phyloP scores from a whole-genome alignment of 345 rosid species.

The Populus ilicifolia region DNA sequence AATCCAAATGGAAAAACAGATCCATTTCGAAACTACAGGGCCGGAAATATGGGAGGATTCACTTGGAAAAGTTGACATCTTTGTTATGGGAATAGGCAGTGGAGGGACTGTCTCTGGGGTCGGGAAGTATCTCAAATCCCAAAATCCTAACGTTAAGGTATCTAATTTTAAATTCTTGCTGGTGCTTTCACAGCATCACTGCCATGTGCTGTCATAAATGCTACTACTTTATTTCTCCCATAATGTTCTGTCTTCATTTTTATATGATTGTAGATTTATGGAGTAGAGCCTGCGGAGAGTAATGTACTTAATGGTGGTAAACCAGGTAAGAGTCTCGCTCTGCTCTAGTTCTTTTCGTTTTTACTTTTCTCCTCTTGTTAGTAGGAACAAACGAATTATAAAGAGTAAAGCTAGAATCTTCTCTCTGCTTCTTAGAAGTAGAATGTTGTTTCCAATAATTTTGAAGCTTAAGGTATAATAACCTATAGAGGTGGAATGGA shows the following conservation, averaged over 20 bases:
- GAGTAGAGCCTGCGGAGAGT: constrained; percentile 96
- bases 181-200: background rate
- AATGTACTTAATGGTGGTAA: constrained; percentile 90
- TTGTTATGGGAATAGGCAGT: constrained; percentile 96
- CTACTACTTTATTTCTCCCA: background rate
- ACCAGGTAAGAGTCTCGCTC: constrained; percentile 55
- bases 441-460: background rate
- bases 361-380: background rate
- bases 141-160: constrained; percentile 93
- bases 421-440: background rate
- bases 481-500: background rate
- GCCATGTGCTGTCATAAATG: background rate
- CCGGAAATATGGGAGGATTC: constrained; percentile 99
- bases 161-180: background rate
- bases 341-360: background rate
- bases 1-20: constrained; percentile 36
- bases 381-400: background rate
- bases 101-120: constrained; percentile 98
- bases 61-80: constrained; percentile 79
- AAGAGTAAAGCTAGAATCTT: background rate
- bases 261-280: constrained; percentile 58
- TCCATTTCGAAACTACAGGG: constrained; percentile 90
- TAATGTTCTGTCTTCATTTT: constrained; percentile 6
- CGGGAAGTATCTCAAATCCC: constrained; percentile 85
- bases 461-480: background rate